Percentiles rank a stretch among this genome's conserved stretches.
These are phyloP conservation scores for Schwanniomyces vanrijiae DNA, from an alignment of 805 yeast species.

Conservation along the genomic window DNA sequence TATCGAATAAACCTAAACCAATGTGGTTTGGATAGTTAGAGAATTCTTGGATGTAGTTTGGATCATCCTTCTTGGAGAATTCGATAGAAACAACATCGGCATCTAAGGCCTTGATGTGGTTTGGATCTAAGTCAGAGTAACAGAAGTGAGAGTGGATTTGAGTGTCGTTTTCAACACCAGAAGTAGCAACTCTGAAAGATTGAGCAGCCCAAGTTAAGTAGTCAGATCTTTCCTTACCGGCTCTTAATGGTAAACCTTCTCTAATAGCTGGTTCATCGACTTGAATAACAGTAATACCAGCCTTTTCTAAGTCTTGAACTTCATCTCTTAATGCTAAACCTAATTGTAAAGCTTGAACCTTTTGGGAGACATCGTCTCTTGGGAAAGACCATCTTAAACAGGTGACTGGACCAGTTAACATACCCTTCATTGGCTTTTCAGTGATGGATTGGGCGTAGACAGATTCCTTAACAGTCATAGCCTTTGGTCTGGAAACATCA, in stretches of 20 bases:
- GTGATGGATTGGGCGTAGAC: constrained; percentile 98
- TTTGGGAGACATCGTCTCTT: constrained; percentile 94
- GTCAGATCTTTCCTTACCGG: constrained; percentile 93
- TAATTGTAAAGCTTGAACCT: constrained; percentile 93
- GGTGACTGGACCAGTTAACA: constrained; percentile 99
- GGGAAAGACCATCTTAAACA: constrained; percentile 99
- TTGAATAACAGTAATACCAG: constrained; percentile 97
- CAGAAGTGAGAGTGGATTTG: constrained; percentile 99
- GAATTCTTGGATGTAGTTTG: constrained; percentile 96
- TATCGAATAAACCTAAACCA: constrained; percentile 98
- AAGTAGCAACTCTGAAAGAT: constrained; percentile 98
- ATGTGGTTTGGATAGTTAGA: constrained; percentile 98
- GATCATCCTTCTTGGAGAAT: constrained; percentile 99
- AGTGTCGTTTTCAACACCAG: constrained; percentile 92
- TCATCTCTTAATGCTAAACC: constrained; percentile 98
- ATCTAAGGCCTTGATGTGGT: constrained; percentile 98
- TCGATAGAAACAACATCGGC: constrained; percentile 99
- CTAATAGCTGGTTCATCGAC: constrained; percentile 99
- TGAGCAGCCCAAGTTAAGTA: constrained; percentile 99
- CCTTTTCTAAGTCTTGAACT: constrained; percentile 96
- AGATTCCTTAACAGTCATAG: constrained; percentile 99
- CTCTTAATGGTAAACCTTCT: constrained; percentile 99
- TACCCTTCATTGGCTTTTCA: constrained; percentile 97
- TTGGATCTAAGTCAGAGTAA: constrained; percentile 99
- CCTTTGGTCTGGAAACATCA: constrained; percentile 97